Base-by-base conservation (phyloP, 345 rosid species). In the Moricandia arvensis region DNA sequence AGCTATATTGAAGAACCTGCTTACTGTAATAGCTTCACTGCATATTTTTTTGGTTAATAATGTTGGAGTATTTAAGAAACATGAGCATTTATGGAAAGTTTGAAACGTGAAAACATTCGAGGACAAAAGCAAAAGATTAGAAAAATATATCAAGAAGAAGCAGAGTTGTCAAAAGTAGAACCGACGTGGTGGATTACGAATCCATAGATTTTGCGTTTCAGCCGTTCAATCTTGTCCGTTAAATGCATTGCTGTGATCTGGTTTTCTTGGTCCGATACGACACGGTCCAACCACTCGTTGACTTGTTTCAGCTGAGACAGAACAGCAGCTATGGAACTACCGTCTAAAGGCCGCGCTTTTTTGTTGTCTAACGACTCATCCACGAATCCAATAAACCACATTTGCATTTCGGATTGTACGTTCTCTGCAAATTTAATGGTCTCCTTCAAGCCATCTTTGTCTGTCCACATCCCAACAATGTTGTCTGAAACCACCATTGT, bases 121-220 rank as follows among this genome's bases (percentile, higher is more conserved):
- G 15, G 30, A 65, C 51, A 13, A 45, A 45, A 45, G 17, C 51
- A n/a, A 41, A 21, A 21, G 66, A 43, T 57, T 29, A 35, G 45
- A 35, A 49, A 16, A 30, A 15, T 6, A 16, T 15, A 30, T 34
- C 15, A 61, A 72, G 78, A 73, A 38, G 45, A 45, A 45, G 53
- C 53, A 45, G 17, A n/a, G 53, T 45, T n/a, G 53, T 45, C 53
- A 45, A 13, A 45, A 72, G 97, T 87, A 0, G 92, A 87, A 34
- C 98, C 98, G 16, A 94, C 96, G 54, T 95, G 97, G 73, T 89
- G 91, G 63, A 95, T 95, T 6, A 95, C 97, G 69, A 92, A 95
- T 12, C 97, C 97, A 55, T 89, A 95, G 33, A 95, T 92, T 80
- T 95, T 91, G 69, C 85, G 79, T 85, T 90, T 92, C 33, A 95